Evolutionary conservation across 2,329 filamentous ascomycete genomes (phyloP).

Genomic region (Fusarium sublunatum): DNA sequence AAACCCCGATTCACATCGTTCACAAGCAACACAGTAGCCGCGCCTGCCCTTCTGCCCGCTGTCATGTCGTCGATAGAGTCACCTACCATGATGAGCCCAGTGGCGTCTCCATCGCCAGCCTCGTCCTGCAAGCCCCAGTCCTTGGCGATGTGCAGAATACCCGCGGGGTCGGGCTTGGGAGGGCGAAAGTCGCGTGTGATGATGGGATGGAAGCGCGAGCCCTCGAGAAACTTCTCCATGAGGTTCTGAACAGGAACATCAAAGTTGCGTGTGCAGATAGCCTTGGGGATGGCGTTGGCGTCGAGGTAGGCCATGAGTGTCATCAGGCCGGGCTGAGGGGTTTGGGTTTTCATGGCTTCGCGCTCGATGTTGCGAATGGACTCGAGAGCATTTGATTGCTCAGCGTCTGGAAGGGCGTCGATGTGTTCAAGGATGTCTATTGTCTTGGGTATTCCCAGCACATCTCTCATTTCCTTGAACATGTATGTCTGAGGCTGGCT

Average conservation of each 20-base stretch:
- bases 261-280: slow-evolving; percentile 95
- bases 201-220: slow-evolving; percentile 77
- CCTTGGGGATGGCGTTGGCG: slow-evolving; percentile 73
- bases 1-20: slow-evolving; percentile 84
- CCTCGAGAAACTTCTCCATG: slow-evolving; percentile 77
- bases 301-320: slow-evolving; percentile 87
- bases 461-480: slow-evolving; percentile 86
- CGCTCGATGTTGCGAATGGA: slow-evolving; percentile 84
- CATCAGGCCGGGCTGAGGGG: slow-evolving; percentile 82
- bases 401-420: slow-evolving; percentile 72
- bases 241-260: slow-evolving; percentile 81
- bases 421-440: slow-evolving; percentile 92
- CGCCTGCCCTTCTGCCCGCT: slow-evolving; percentile 83
- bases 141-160: slow-evolving; percentile 85
- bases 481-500: slow-evolving; percentile 95
- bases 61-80: slow-evolving; percentile 94
- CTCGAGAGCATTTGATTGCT: slow-evolving; percentile 73
- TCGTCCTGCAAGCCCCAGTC: slow-evolving; percentile 71
- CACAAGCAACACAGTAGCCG: slow-evolving; percentile 87
- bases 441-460: slow-evolving; percentile 76
- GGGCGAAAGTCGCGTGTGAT: slow-evolving; percentile 85
- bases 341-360: slow-evolving; percentile 80
- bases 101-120: slow-evolving; percentile 55
- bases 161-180: slow-evolving; percentile 89
- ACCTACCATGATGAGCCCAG: slow-evolving; percentile 72